Base-by-base conservation (phyloP, 129 eudicot species). In the Escallonia herrerae region DNA sequence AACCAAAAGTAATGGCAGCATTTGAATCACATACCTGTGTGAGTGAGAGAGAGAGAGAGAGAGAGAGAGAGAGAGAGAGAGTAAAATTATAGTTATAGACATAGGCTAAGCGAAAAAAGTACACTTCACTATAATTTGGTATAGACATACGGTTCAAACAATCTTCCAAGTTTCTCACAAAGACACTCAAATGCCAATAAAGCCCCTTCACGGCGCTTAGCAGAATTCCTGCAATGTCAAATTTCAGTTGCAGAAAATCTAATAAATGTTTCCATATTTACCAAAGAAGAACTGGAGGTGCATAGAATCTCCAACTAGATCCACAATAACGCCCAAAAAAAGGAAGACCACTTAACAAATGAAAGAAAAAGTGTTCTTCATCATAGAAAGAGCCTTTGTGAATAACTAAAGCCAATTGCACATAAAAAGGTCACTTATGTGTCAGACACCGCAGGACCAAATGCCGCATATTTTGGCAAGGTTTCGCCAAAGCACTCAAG, bases 141-240 rank as follows among this genome's bases (percentile, higher is more conserved):
- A 8, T 56, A 50, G n/a, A 71, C 93, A 55, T 86, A 93, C 99
- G 99, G 99, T 84, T 93, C 99, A 73, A 93, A 93, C 61, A 93
- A 75, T 76, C 84, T 86, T 67, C 99, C 99, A 49, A 93, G 96
- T 78, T 84, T 93, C 68, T 93, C 99, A 86, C 99, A 93, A 48
- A 93, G 85, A 70, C 99, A 93, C 73, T 93, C 99, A 72, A 93
- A 93, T 38, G 91, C 99, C 70, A 93, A 83, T 71, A 93, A 78
- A 62, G 96, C 78, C 64, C 99, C 99, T 76, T 93, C 99, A 11
- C 99, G 91, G 64, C 90, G 64, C 76, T 89, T 93, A 37, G 96
- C 99, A 71, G 96, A 89, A 78, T 83, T 89, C 84, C 99, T 91
- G 84, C 61, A 80, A 45, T 13, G 45, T 64, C 13, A 54, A 42